Evolutionary conservation across 2,329 filamentous ascomycete species (phyloP).

Genomic region (Penicillium sp.): DNA sequence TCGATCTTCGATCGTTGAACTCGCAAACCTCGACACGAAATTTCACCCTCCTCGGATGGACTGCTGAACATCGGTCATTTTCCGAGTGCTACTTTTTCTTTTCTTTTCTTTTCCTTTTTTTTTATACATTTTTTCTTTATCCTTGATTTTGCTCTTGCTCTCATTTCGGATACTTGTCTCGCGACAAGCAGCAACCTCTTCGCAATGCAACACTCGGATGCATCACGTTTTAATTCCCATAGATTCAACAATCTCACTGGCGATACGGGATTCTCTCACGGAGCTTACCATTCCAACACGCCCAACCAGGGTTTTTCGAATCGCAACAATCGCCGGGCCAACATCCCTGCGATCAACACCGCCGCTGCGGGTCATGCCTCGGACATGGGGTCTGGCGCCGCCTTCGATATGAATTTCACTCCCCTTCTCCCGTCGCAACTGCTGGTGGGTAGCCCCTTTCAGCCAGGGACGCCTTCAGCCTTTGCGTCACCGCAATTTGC

Average conservation of each 20-base stretch:
- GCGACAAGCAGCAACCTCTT: conserved; percentile 38
- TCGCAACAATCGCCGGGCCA: conserved; percentile 72
- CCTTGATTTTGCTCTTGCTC: not conserved
- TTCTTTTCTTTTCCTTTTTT: not conserved
- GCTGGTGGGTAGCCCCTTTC: conserved; percentile 91
- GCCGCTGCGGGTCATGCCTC: conserved; percentile 54
- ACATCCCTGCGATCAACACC: conserved; percentile 91
- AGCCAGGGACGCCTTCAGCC: conserved; percentile 83
- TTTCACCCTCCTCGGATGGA: conserved; percentile 12
- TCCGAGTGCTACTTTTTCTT: conserved; percentile 5
- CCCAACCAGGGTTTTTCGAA: conserved; percentile 69
- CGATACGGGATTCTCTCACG: conserved; percentile 84
- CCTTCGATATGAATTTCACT: conserved; percentile 97
- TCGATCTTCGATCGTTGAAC: not conserved
- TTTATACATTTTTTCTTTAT: not conserved
- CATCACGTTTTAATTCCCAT: conserved; percentile 63
- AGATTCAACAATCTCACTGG: conserved; percentile 55
- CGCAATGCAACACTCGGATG: conserved; percentile 81
- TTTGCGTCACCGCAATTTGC: conserved; percentile 92
- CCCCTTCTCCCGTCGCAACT: conserved; percentile 91
- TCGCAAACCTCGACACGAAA: not conserved
- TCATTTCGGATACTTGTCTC: not conserved
- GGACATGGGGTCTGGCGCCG: conserved; percentile 80
- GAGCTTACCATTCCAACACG: conserved; percentile 80
- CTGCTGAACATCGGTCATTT: conserved; percentile 38